These are phyloP conservation scores for Crithidia expoeki DNA, from an alignment of 208 protist genomes.

Conservation along the genomic window DNA sequence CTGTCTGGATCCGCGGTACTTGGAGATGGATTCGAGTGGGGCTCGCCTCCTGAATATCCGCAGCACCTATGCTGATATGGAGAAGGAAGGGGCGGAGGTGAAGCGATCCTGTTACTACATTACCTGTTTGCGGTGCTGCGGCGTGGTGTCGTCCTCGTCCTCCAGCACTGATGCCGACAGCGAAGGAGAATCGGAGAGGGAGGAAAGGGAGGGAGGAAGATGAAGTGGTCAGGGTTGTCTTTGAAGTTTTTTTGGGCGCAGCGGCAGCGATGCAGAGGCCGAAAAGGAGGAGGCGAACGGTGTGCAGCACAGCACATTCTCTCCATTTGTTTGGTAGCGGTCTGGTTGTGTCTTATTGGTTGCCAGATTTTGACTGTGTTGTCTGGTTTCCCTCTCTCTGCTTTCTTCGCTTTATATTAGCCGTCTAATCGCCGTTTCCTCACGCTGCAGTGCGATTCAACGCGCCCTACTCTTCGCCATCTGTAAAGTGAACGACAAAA, in stretches of 20 bases:
- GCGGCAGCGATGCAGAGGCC: slow-evolving; percentile 13
- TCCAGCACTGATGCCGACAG: slow-evolving; percentile 5
- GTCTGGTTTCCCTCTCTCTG: no score
- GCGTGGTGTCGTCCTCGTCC: slow-evolving; percentile 63
- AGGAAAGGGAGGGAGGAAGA: slow-evolving; percentile 12
- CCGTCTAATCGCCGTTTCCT: no score
- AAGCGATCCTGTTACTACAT: slow-evolving; percentile 84
- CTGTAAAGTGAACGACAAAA: no score
- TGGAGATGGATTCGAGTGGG: slow-evolving; percentile 68
- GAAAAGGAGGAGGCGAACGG: not conserved
- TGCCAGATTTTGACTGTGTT: no score
- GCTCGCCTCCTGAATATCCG: slow-evolving; percentile 65
- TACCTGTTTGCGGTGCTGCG: slow-evolving; percentile 76
- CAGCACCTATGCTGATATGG: slow-evolving; percentile 76
- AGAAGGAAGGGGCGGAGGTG: slow-evolving; percentile 55
- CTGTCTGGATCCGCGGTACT: slow-evolving; percentile 80
- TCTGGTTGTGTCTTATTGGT: no score
- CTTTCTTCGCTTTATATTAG: no score
- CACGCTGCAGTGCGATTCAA: no score
- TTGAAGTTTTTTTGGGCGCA: slow-evolving; percentile 7
- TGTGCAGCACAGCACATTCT: no score
- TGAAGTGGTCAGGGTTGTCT: slow-evolving; percentile 5
- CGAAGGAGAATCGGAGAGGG: slow-evolving; percentile 12
- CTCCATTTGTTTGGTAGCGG: no score
- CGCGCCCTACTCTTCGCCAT: no score